Base-by-base conservation (phyloP, 306 rosid genomes). In the Parietaria judaica region DNA sequence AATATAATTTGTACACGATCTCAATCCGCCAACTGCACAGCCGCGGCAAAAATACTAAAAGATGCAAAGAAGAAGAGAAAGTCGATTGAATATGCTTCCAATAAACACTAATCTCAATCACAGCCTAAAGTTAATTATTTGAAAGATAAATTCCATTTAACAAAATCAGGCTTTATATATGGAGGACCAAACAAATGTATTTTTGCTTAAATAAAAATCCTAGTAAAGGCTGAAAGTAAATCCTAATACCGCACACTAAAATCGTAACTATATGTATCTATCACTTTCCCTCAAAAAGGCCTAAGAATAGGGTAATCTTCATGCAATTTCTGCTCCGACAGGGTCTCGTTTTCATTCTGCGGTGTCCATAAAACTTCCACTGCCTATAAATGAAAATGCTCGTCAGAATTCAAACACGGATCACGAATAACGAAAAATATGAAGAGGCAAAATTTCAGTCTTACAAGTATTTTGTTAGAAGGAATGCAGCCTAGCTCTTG, bases 341-440 rank as follows among this genome's bases (percentile, higher is more conserved):
- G 83, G 7, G 95, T 82, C 81, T 84, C 99, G 14, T 80, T 81
- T 63, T 94, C 99, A 76, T 94, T 88, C 76, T 94, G 99, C 5
- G 99, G 99, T 31, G 99, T 94, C 99, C 99, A 94, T 70, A 94
- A 71, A 65, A 88, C 99, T 84, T 94, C 99, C 67, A 84, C 97
- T 5, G 99, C 99, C 99, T 88, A 86, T 72, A 71, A 43, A 61
- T 58, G 37, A 43, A 11, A 53, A 10, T 14, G 6, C 35, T 8
- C 16, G 56, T 63, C 39, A 23, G 31, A 31, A 59, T 43, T 50
- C 67, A 47, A 49, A 49, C 61, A 49, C 15, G 9, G 46, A 72
- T 37, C 6, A 9, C 39, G 14, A 11, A 62, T 14, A 5, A 67
- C 37, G 4, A 37, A 10, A 15, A 68, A 31, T 35, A 35, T 8